A percentile compares a stretch with the other conserved stretches of the same genome.
phyloP scores from a whole-genome alignment of 805 yeast genomes.

The Torulaspora gathmanii region DNA sequence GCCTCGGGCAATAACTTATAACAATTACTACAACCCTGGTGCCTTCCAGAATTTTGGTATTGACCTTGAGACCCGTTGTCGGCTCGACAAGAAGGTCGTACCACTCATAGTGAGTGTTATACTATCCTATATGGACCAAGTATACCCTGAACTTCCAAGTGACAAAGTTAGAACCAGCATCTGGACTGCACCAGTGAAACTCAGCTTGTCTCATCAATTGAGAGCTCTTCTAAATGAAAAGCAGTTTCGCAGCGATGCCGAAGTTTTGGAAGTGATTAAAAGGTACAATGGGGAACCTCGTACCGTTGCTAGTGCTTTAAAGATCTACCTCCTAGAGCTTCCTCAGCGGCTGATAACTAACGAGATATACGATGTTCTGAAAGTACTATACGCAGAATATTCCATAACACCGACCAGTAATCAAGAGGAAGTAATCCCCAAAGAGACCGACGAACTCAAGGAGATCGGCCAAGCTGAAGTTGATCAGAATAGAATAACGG shows the following conservation, averaged over 20 bases:
- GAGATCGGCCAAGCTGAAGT: constrained; percentile 3
- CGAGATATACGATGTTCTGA: constrained; percentile 60
- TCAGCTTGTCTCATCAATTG: constrained; percentile 56
- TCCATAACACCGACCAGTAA: constrained; percentile 24
- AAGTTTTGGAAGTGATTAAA: constrained; percentile 33
- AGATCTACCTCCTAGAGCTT: constrained; percentile 69
- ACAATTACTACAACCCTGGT: constrained; percentile 70
- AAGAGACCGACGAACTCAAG: neutral
- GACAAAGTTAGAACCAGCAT: constrained; percentile 62
- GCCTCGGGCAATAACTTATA: constrained; percentile 70
- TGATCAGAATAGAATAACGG: constrained; percentile 46
- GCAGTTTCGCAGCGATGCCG: constrained; percentile 33
- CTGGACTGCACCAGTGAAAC: constrained; percentile 65
- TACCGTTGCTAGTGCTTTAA: constrained; percentile 61
- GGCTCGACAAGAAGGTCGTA: constrained; percentile 67
- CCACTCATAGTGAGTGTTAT: constrained; percentile 63
- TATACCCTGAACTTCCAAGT: constrained; percentile 63
- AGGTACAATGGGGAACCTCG: constrained; percentile 44
- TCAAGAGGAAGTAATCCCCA: neutral
- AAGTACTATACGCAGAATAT: constrained; percentile 57
- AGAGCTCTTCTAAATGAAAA: constrained; percentile 47
- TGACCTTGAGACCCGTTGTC: constrained; percentile 63
- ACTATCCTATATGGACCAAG: constrained; percentile 59
- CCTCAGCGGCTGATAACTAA: constrained; percentile 72
- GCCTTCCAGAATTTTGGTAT: constrained; percentile 74